These are phyloP conservation scores for Tilletia horrida DNA, from an alignment of 1,284 basidiomycete genomes.

Conservation along the genomic window DNA sequence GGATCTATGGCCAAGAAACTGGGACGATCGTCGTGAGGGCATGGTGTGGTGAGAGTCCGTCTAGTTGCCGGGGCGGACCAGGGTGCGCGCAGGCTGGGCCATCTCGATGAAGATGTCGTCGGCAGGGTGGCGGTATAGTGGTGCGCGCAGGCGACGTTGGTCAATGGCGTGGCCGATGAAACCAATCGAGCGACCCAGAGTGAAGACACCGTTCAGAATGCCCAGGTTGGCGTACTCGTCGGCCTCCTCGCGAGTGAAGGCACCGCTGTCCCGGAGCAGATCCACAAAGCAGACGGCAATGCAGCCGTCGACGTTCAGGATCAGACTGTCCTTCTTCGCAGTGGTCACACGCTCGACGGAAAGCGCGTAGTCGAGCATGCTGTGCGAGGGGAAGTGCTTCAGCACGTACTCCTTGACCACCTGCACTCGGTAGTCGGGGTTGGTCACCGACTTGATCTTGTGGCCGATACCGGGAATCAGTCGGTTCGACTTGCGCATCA, in stretches of 20 bases:
- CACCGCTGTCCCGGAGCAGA: slow-evolving; percentile 83
- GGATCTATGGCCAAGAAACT: no score
- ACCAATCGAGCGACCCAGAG: slow-evolving; percentile 92
- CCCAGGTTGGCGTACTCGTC: slow-evolving; percentile 92
- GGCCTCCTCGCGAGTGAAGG: slow-evolving; percentile 92
- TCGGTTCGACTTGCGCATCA: slow-evolving; percentile 90
- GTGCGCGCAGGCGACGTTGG: slow-evolving; percentile 70
- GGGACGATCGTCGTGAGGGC: no score
- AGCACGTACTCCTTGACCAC: slow-evolving; percentile 94
- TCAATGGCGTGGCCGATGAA: slow-evolving; percentile 90
- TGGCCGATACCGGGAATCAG: slow-evolving; percentile 98
- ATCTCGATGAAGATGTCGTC: slow-evolving; percentile 54
- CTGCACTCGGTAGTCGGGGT: slow-evolving; percentile 70
- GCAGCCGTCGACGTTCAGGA: slow-evolving; percentile 76
- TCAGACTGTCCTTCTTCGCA: slow-evolving; percentile 86
- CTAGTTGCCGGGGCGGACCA: slow-evolving; percentile 22
- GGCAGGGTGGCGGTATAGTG: slow-evolving; percentile 56
- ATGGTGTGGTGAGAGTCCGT: no score
- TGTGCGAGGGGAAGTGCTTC: slow-evolving; percentile 84
- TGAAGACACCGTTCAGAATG: slow-evolving; percentile 91
- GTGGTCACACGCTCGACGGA: slow-evolving; percentile 97
- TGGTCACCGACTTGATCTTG: slow-evolving; percentile 84
- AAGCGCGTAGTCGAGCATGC: slow-evolving; percentile 86
- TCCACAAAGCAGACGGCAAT: slow-evolving; percentile 98
- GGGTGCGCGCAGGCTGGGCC: slow-evolving; percentile 45